Percentiles rank a stretch among this genome's conserved stretches.
Conservation (phyloP, 2,329 filamentous ascomycete genomes). For the Ceratocystiopsis minuta region DNA sequence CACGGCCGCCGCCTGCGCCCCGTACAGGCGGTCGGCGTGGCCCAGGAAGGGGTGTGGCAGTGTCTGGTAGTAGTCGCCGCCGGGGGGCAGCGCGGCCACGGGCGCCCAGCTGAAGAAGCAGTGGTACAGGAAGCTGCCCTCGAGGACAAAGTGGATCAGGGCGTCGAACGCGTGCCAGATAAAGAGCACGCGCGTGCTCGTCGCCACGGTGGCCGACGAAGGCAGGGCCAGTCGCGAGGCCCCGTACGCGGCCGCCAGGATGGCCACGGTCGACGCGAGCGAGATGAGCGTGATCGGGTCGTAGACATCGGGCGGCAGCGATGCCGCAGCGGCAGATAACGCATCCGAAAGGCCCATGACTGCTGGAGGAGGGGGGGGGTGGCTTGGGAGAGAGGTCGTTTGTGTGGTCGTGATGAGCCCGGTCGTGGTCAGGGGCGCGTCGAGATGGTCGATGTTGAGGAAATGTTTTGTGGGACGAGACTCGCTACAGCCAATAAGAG, state of each 20-base stretch:
- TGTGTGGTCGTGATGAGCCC: too few species aligned
- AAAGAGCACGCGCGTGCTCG: constrained; percentile 63
- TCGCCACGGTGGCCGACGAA: constrained; percentile 30
- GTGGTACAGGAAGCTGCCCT: constrained; percentile 83
- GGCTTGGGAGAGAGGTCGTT: too few species aligned
- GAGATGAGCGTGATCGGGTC: constrained; percentile 42
- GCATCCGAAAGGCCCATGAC: too few species aligned
- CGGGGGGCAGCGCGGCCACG: constrained; percentile 14
- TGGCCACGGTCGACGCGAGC: constrained; percentile 34
- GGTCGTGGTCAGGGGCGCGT: too few species aligned
- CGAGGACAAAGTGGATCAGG: constrained; percentile 77
- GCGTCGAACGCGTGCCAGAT: constrained; percentile 92
- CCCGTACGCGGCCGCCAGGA: constrained; percentile 31
- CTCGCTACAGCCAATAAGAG: too few species aligned
- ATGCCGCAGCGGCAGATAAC: too few species aligned
- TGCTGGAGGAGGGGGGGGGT: too few species aligned
- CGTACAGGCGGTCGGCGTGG: constrained; percentile 30
- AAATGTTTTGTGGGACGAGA: too few species aligned
- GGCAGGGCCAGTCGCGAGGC: constrained; percentile 30
- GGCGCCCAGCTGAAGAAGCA: constrained; percentile 57
- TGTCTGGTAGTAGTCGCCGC: constrained; percentile 24
- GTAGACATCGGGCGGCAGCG: constrained; percentile 36
- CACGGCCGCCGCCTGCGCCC: constrained; percentile 37
- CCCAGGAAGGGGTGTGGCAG: constrained; percentile 33
- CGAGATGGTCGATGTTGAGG: too few species aligned